A percentile compares a stretch with the other conserved stretches of the same genome.
Evolutionary conservation across 129 eudicot genomes (phyloP).

Genomic region (Flaveria linearis): DNA sequence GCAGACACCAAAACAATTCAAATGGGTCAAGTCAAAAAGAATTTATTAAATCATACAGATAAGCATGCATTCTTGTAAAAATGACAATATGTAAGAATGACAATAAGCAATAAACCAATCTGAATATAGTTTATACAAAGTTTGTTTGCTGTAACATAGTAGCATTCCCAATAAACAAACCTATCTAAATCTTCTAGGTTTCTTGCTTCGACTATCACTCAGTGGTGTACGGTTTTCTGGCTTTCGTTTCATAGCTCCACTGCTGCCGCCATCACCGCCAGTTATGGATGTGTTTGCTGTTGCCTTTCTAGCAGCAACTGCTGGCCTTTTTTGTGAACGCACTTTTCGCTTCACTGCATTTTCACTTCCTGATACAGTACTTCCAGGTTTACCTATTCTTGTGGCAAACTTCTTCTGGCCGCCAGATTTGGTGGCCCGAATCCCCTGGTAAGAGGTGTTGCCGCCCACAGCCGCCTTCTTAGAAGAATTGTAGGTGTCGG

Average conservation of each 20-base stretch:
- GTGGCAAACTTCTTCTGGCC: constrained; percentile 43
- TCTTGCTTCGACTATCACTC: constrained; percentile 35
- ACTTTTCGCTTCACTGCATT: constrained; percentile 35
- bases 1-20: too few relatives aligned
- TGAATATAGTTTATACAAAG: constrained; percentile 13
- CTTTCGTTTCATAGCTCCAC: constrained; percentile 37
- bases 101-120: constrained; percentile 4
- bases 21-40: too few relatives aligned
- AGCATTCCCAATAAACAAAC: neutral
- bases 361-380: constrained; percentile 28
- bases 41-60: too few relatives aligned
- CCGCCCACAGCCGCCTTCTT: constrained; percentile 31
- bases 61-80: too few relatives aligned
- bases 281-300: constrained; percentile 29
- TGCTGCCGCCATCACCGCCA: constrained; percentile 28
- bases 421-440: constrained; percentile 41
- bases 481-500: constrained; percentile 12
- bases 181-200: constrained; percentile 43
- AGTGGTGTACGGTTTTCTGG: constrained; percentile 36
- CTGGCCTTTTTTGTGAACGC: constrained; percentile 41
- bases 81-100: neutral
- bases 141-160: constrained; percentile 1
- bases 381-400: constrained; percentile 15
- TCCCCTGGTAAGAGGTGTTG: constrained; percentile 40
- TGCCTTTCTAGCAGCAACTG: constrained; percentile 46